Evolutionary conservation across 306 rosid genomes (phyloP).

Genomic region (Citrullus mucosospermus): DNA sequence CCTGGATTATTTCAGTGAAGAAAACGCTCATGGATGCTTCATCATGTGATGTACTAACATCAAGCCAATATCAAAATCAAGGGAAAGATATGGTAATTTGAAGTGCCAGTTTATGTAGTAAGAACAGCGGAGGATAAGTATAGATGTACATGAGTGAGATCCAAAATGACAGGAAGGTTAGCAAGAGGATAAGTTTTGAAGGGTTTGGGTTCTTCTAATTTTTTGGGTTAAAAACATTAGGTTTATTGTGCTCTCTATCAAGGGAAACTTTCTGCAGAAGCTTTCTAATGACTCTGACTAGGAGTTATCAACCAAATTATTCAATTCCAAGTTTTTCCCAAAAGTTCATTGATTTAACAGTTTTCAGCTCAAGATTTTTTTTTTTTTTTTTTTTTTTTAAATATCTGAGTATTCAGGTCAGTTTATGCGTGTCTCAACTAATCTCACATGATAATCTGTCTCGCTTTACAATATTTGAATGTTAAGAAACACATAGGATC

Average conservation of each 20-base stretch:
- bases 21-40: slow-evolving; percentile 60
- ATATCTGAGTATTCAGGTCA: no score
- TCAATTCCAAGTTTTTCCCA: neutral
- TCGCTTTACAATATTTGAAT: no score
- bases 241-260: neutral
- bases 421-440: no score
- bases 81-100: neutral
- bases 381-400: no score
- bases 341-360: neutral
- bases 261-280: neutral
- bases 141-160: slow-evolving; percentile 4
- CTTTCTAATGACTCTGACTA: neutral
- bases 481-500: no score
- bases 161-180: slow-evolving; percentile 1
- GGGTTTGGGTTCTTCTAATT: neutral
- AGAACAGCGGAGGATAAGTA: neutral
- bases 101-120: neutral
- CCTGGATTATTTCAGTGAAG: slow-evolving; percentile 72
- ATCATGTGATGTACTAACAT: slow-evolving; percentile 36
- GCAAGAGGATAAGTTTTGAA: neutral
- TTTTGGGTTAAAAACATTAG: neutral
- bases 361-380: neutral
- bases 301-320: neutral
- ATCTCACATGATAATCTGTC: no score
- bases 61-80: neutral